Base-by-base conservation (phyloP, 805 yeast species). In the Tetrapisispora namnaoensis region DNA sequence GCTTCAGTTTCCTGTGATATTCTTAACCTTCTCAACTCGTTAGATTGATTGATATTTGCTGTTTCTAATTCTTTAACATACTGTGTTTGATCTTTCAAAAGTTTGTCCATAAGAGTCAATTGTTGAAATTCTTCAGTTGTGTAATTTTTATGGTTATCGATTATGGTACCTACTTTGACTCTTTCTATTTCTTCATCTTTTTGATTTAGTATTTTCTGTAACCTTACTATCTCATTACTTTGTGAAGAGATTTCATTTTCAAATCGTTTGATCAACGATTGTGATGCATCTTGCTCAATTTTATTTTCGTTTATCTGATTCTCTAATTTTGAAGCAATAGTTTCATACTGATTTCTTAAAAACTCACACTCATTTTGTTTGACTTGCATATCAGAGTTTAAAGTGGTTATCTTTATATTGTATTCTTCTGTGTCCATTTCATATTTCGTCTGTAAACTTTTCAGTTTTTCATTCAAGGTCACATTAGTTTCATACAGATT, bases 41-140 rank as follows among this genome's bases (percentile, higher is more conserved):
- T 75, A 21, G 78, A 67, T 57, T 82, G 79, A 8, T 72, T 67
- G 46, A 79, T 66, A 51, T 78, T 76, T 52, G 76, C 74, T 5
- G 71, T 68, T 52, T 82, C 87, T 50, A 75, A 56, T 39, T 70
- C 72, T 54, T 71, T 66, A 41, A 76, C 62, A 53, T 75, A 71
- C 24, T 67, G 61, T 37, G 76, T 55, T 56, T 78, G 82, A 27
- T 71, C 72, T 20, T 62, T 56, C 27, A 75, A 55, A 43, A 69
- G 60, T 38, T 57, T 59, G 46, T 55, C 71, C 58, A 49, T 71
- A 53, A 36, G 61, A 46, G 46, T 63, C 50, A 48, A 68, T 48
- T 56, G 75, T 64, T 48, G 64, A 18, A 58, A 45, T n/a, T 55
- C 70, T 27, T 66, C 67, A 20, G 75, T 58, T 20, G 51, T 46